Base-by-base conservation (phyloP, 2,329 filamentous ascomycete species). In the Curvularia hawaiiensis region DNA sequence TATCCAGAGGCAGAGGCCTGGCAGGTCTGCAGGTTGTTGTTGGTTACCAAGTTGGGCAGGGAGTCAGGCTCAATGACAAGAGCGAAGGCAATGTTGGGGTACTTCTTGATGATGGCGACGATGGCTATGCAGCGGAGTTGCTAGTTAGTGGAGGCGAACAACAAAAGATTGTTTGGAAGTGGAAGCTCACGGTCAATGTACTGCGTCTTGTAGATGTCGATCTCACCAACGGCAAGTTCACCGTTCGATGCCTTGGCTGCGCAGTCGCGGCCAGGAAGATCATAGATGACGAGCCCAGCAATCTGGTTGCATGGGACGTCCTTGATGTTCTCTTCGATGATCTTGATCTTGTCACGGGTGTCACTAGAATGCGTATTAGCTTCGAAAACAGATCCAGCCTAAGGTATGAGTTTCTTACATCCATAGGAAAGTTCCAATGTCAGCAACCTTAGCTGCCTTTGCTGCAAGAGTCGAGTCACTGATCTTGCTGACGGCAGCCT, bases 191-290 rank as follows among this genome's bases (percentile, higher is more conserved):
- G 77, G 77, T 84, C 82, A 69, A 85, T 84, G 68, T 84, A 85
- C 22, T 78, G 75, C 51, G 54, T 60, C 72, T 84, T 83, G 76
- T 85, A 85, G 33, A 80, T 78, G 50, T 74, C 73, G 48, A 84
- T 65, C 46, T 83, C 77, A 49, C 83, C 75, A 63, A 85, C 77
- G 58, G 83, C 84, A 62, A 85, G 83, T 75, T 88, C 86, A 66
- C 86, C 86, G 71, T 88, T 88, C 66, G 85, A 88, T 31, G 86
- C 85, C 70, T 85, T 80, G 50, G 86, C 86, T 33, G 86, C 83
- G 66, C 86, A 88, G 70, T 88, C 86, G 76, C 86, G 84, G 63
- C 86, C 85, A 48, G 86, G 86, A 16, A 88, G 78, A 70, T 88
- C 84, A 73, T 88, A 88, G 68, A 88, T 84, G 63, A 88, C 85